Conservation (phyloP, 495 filamentous ascomycete genomes). For the Lentithecium fluviatile region DNA sequence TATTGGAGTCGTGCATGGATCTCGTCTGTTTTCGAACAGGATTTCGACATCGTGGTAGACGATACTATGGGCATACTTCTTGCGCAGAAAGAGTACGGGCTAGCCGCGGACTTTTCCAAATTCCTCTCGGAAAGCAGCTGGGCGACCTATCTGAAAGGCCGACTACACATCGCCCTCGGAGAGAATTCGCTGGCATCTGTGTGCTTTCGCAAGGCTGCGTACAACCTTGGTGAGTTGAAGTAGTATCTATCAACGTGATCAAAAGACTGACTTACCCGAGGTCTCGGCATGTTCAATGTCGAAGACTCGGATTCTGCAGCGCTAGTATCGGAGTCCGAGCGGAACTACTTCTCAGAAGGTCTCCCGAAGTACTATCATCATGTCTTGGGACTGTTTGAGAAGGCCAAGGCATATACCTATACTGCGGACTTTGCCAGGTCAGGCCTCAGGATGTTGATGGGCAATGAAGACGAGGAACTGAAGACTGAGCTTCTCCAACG, state of each 20-base stretch:
- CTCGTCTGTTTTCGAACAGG: slow-evolving; percentile 13
- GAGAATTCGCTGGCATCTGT: slow-evolving; percentile 70
- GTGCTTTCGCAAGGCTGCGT: slow-evolving; percentile 79
- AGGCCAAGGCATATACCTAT: slow-evolving; percentile 68
- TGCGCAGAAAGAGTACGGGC: slow-evolving; percentile 35
- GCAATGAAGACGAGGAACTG: slow-evolving; percentile 21
- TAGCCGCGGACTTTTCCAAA: slow-evolving; percentile 32
- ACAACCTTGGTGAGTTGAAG: slow-evolving; percentile 69
- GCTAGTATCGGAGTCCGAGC: slow-evolving; percentile 70
- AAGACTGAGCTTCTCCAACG: slow-evolving; percentile 71
- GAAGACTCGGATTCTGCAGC: slow-evolving; percentile 51
- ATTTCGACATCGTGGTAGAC: slow-evolving; percentile 45
- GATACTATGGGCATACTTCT: slow-evolving; percentile 58
- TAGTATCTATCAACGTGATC: background rate
- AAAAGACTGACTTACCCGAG: slow-evolving; percentile 12
- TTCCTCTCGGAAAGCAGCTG: slow-evolving; percentile 48
- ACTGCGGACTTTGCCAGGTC: slow-evolving; percentile 82
- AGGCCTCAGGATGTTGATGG: slow-evolving; percentile 57
- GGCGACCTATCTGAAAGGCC: slow-evolving; percentile 82
- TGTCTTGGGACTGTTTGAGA: slow-evolving; percentile 77
- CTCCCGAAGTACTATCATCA: slow-evolving; percentile 84
- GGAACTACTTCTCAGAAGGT: slow-evolving; percentile 70
- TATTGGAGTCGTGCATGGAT: slow-evolving; percentile 43
- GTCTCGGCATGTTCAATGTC: slow-evolving; percentile 38
- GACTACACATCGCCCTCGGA: slow-evolving; percentile 69